Conservation (phyloP, 2,329 filamentous ascomycete species). For the Colletotrichum falcatum region DNA sequence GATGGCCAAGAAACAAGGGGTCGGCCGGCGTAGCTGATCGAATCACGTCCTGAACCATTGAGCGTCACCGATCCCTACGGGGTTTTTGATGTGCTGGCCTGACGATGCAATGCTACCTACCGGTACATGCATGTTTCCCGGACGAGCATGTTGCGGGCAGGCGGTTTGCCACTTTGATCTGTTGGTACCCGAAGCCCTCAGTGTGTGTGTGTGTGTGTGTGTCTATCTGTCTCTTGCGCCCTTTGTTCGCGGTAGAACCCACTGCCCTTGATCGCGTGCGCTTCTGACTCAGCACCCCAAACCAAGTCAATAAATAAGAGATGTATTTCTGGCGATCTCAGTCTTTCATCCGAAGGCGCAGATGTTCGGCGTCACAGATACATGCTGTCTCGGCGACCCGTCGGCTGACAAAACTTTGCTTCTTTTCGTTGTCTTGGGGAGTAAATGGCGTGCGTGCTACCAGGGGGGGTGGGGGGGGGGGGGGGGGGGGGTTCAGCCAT, state of each 20-base stretch:
- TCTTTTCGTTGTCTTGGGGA: background rate
- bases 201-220: background rate
- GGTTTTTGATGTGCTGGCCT: background rate
- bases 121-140: background rate
- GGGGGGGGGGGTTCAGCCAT: background rate
- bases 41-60: background rate
- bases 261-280: too few relatives aligned
- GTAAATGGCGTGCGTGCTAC: background rate
- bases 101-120: conserved; percentile 5
- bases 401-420: background rate
- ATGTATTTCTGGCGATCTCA: background rate
- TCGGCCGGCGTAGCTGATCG: conserved; percentile 6
- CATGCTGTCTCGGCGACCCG: conserved; percentile 1
- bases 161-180: background rate
- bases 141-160: background rate
- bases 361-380: conserved; percentile 12
- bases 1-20: conserved; percentile 24
- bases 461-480: too few relatives aligned
- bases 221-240: background rate
- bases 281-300: background rate
- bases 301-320: background rate
- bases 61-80: background rate
- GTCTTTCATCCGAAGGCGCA: background rate
- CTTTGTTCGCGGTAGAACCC: background rate
- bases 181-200: background rate